Evolutionary conservation across 2,329 filamentous ascomycete species (phyloP).

Genomic region (Lachnellula subtilissima): DNA sequence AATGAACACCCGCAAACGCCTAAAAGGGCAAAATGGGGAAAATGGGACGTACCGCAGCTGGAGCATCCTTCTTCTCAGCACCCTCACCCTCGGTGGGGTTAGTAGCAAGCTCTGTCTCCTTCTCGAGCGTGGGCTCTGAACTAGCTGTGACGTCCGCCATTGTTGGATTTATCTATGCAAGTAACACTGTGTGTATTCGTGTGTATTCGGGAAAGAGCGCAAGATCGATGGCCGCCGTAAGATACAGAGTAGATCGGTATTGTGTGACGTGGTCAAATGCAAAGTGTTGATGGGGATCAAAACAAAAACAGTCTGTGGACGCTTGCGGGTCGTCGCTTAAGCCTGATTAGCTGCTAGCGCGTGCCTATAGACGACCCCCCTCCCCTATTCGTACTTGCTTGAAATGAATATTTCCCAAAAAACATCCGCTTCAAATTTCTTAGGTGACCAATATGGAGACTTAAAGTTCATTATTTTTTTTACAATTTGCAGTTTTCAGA

Average conservation of each 20-base stretch:
- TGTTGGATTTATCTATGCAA: constrained; percentile 22
- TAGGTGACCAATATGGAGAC: too few relatives aligned
- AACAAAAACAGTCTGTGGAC: constrained; percentile 2
- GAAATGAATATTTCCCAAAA: too few relatives aligned
- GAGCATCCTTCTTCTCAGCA: constrained; percentile 21
- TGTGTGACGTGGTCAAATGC: not conserved
- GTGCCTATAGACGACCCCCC: constrained; percentile 5
- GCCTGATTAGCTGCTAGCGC: constrained; percentile 6
- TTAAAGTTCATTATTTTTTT: too few relatives aligned
- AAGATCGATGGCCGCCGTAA: constrained; percentile 6
- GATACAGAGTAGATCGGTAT: constrained; percentile 2
- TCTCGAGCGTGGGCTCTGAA: constrained; percentile 34
- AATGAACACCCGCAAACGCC: not conserved
- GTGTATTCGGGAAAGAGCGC: constrained; percentile 4
- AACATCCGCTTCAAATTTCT: too few relatives aligned
- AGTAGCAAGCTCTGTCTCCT: constrained; percentile 41
- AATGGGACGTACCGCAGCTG: constrained; percentile 20
- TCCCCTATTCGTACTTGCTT: not conserved
- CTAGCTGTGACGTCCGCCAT: constrained; percentile 34
- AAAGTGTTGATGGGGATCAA: not conserved
- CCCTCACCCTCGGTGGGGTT: constrained; percentile 26
- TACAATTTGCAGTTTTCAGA: too few relatives aligned
- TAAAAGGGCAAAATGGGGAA: not conserved
- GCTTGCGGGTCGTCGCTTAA: constrained; percentile 2
- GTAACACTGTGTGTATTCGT: constrained; percentile 1